These are phyloP conservation scores for Russula lepida DNA, from an alignment of 768 basidiomycete species.

Conservation along the genomic window DNA sequence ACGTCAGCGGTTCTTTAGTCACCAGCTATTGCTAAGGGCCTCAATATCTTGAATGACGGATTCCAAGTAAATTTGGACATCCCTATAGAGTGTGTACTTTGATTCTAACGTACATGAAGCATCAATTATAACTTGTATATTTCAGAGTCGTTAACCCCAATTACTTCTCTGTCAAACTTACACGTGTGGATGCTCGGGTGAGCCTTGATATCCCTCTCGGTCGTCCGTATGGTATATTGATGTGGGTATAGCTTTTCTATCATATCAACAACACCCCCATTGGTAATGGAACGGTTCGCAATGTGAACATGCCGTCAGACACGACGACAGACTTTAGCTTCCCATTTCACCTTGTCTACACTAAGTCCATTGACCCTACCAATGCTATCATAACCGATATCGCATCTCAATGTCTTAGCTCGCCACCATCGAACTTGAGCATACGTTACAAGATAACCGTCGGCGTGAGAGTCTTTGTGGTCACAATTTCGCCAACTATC, in stretches of 20 bases:
- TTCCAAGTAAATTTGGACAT: constrained; percentile 17
- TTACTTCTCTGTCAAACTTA: constrained; percentile 62
- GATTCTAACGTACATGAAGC: constrained; percentile 9
- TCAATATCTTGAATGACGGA: constrained; percentile 7
- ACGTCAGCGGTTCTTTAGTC: neutral
- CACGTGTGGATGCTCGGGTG: constrained; percentile 56
- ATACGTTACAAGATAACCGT: constrained; percentile 66
- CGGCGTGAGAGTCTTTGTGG: constrained; percentile 52
- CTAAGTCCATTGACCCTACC: constrained; percentile 43
- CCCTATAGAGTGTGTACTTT: constrained; percentile 11
- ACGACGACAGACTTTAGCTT: constrained; percentile 60
- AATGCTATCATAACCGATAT: constrained; percentile 51
- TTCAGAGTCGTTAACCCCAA: constrained; percentile 74
- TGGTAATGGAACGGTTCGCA: constrained; percentile 48
- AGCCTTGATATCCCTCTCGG: constrained; percentile 6
- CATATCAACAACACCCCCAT: constrained; percentile 64
- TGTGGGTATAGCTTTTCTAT: constrained; percentile 50
- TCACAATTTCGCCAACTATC: constrained; percentile 60
- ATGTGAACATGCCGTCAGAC: constrained; percentile 39
- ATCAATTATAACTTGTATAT: constrained; percentile 4
- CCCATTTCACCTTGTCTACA: constrained; percentile 65
- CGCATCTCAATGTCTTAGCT: constrained; percentile 46
- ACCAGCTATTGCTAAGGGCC: neutral
- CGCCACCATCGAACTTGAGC: constrained; percentile 38
- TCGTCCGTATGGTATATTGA: constrained; percentile 1